These are phyloP conservation scores for Xerophyta viscosa DNA, from an alignment of 106 monocot genomes.

Conservation along the genomic window DNA sequence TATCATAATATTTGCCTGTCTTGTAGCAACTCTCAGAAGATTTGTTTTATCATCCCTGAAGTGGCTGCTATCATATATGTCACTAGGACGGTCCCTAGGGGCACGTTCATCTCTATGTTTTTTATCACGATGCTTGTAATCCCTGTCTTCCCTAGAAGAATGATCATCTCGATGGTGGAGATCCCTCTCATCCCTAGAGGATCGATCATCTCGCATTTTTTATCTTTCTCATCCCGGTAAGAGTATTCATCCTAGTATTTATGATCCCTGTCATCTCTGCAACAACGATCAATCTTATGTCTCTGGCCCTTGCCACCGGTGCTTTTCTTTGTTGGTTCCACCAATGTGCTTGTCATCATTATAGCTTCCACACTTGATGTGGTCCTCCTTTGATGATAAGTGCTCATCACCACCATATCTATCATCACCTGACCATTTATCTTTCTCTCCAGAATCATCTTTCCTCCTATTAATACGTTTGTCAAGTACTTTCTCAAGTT, in stretches of 20 bases:
- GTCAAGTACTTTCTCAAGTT: slow-evolving; percentile 37
- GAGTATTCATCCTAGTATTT: slow-evolving; percentile 27
- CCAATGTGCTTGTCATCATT: slow-evolving; percentile 42
- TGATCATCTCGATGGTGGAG: slow-evolving; percentile 31
- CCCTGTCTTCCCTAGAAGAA: not conserved
- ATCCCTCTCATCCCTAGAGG: slow-evolving; percentile 30
- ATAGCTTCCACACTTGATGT: slow-evolving; percentile 32
- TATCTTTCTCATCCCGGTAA: slow-evolving; percentile 1
- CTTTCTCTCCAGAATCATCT: slow-evolving; percentile 32
- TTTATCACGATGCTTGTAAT: not conserved
- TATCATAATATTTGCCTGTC: slow-evolving; percentile 42
- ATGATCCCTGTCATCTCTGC: not conserved
- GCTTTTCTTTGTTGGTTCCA: slow-evolving; percentile 36
- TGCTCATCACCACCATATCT: slow-evolving; percentile 27
- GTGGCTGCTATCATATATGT: slow-evolving; percentile 41
- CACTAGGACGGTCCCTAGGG: slow-evolving; percentile 27
- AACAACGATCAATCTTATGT: slow-evolving; percentile 23
- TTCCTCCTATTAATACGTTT: slow-evolving; percentile 29
- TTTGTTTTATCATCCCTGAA: slow-evolving; percentile 32
- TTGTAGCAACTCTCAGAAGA: slow-evolving; percentile 38
- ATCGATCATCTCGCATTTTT: slow-evolving; percentile 22
- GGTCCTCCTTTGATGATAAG: slow-evolving; percentile 36
- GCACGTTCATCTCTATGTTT: slow-evolving; percentile 24
- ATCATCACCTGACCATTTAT: slow-evolving; percentile 33
- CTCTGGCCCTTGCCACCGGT: slow-evolving; percentile 52